Conservation (phyloP, 495 filamentous ascomycete genomes). For the Lophium mytilinum region DNA sequence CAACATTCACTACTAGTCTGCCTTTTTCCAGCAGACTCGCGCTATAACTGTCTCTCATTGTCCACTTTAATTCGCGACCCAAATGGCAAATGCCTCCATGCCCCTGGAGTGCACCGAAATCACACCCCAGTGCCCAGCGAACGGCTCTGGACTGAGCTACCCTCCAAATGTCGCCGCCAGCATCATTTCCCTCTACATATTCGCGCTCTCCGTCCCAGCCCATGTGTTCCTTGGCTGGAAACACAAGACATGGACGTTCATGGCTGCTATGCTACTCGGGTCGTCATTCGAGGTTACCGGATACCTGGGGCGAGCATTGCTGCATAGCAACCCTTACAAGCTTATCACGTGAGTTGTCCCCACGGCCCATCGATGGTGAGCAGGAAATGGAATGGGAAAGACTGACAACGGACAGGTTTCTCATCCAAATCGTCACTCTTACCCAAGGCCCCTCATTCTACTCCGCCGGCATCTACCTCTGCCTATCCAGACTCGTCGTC, state of each 20-base stretch:
- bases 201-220: background rate
- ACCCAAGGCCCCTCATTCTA: constrained; percentile 49
- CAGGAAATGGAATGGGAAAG: no score
- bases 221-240: constrained; percentile 1
- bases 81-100: no score
- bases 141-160: background rate
- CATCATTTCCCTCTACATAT: background rate
- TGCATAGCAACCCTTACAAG: constrained; percentile 34
- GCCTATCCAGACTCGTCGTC: constrained; percentile 34
- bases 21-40: no score
- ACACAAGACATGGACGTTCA: constrained; percentile 24
- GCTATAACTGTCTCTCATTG: no score
- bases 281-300: constrained; percentile 36
- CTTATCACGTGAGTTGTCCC: background rate
- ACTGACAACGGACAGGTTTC: constrained; percentile 5
- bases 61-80: no score
- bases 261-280: constrained; percentile 33
- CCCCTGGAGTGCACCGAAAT: background rate
- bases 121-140: background rate
- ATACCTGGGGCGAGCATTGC: constrained; percentile 36
- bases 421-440: constrained; percentile 38
- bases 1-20: no score
- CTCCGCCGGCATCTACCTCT: constrained; percentile 50
- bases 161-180: background rate
- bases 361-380: no score